Evolutionary conservation across 2,329 filamentous ascomycete species (phyloP), one percentile per base, ranked within the genome.

Genomic region (Pseudogymnoascus sp.): DNA sequence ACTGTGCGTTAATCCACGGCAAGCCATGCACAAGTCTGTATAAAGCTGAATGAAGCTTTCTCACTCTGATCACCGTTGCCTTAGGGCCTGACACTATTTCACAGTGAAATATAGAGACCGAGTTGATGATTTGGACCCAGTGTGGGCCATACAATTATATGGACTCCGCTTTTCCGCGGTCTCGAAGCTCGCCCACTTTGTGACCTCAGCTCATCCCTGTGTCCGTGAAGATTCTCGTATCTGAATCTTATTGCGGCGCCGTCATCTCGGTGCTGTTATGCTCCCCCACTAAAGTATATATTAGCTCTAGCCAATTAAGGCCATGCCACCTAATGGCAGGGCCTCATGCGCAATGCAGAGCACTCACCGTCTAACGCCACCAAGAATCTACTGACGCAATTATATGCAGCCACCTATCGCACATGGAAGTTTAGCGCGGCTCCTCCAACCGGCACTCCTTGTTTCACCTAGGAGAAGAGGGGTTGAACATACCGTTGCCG

Each of bases 301-400:
- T 56, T 56, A 56, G 49, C 49, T 34, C n/a, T 14, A 21, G n/a
- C 28, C 28, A 34, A 18, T 56, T 18, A 34, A 14, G 49, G 16
- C 28, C 28, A 56, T 56, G 16, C 49, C 49, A 36, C 49, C 28
- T 56, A 5, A 56, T 56, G 28, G 49, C 49, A 34, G 25, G 21
- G 5, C 46, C 8, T 18, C 5, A 31, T 56, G 49, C 25, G 18
- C 4, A 4, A 56, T 34, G 46, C 46, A 56, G 49, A 62, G 21
- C 59, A 77, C 83, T 75, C 76, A 87, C 85, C 89, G 77, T 96
- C 88, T 63, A 96, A 75, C 12, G 91, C 91, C 18, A 96, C 90
- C 68, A 96, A 75, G 69, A 96, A 93, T 31, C 91, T 82, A 73
- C 88, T 92, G 14, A 96, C 90, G 72, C 89, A 93, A 73, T 96